Conservation (phyloP, 352 stramenopile species). For the Ochromonadaceae sp. region DNA sequence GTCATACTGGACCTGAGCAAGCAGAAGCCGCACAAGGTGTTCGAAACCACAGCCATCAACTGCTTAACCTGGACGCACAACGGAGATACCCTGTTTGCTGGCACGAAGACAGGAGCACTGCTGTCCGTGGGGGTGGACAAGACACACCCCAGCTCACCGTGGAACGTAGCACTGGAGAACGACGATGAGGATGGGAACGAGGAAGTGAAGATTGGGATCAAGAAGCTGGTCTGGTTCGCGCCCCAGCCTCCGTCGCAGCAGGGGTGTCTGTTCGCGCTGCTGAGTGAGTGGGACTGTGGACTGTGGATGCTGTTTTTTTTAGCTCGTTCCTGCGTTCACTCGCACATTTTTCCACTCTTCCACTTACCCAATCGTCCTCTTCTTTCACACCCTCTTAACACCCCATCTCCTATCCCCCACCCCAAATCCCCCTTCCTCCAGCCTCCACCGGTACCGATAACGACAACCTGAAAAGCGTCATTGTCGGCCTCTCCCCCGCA, state of each 20-base stretch:
- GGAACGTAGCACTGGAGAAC: not conserved
- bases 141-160: not conserved
- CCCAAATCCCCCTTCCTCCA: no score
- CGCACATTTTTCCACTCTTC: not conserved
- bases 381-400: no score
- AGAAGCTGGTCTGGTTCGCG: not conserved
- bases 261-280: not conserved
- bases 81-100: conserved; percentile 1
- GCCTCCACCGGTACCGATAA: not conserved
- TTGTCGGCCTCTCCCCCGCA: not conserved
- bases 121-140: not conserved
- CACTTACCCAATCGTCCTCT: no score
- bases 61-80: not conserved
- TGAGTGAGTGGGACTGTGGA: not conserved
- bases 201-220: no score
- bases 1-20: conserved; percentile 6
- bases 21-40: not conserved
- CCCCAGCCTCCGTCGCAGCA: not conserved
- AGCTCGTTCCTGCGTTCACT: not conserved
- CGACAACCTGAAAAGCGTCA: conserved; percentile 15
- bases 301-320: not conserved
- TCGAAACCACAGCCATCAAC: not conserved
- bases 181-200: not conserved
- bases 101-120: not conserved
- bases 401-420: no score